Percentiles rank a stretch among this genome's conserved stretches.
These are phyloP conservation scores for Rhizopogon vesiculosus DNA, from an alignment of 768 basidiomycete species.

Conservation along the genomic window DNA sequence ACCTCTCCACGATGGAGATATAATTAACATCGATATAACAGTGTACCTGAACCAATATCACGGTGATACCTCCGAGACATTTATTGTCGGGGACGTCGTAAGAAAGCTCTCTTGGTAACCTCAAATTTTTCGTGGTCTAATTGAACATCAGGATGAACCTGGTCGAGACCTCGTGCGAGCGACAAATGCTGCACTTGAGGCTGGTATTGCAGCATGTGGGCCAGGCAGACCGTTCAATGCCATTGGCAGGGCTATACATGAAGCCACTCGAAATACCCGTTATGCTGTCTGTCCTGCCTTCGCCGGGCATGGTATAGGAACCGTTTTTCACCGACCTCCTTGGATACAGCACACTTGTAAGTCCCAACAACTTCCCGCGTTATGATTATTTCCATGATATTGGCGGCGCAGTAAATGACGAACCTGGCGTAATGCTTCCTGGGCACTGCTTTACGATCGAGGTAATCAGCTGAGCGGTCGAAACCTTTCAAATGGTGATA, in stretches of 20 bases:
- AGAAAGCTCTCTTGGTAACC: slow-evolving; percentile 12
- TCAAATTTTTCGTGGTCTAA: background rate
- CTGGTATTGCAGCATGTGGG: slow-evolving; percentile 71
- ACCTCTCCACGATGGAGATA: slow-evolving; percentile 75
- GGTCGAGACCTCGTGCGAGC: slow-evolving; percentile 62
- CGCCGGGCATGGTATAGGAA: slow-evolving; percentile 85
- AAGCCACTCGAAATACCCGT: slow-evolving; percentile 28
- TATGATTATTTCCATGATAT: background rate
- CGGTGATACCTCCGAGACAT: slow-evolving; percentile 86
- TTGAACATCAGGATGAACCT: slow-evolving; percentile 50
- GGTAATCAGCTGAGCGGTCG: slow-evolving; percentile 31
- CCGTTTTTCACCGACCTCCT: slow-evolving; percentile 72
- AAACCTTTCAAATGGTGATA: background rate
- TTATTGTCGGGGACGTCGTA: slow-evolving; percentile 77
- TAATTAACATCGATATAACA: slow-evolving; percentile 87
- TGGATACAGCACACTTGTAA: slow-evolving; percentile 79
- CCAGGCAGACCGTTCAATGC: slow-evolving; percentile 63
- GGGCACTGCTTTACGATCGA: slow-evolving; percentile 95
- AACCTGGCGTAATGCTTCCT: slow-evolving; percentile 74
- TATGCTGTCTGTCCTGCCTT: slow-evolving; percentile 71
- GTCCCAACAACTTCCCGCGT: slow-evolving; percentile 14
- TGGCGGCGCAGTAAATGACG: slow-evolving; percentile 62
- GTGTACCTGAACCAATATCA: slow-evolving; percentile 82
- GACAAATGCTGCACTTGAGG: slow-evolving; percentile 60
- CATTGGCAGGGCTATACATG: slow-evolving; percentile 71